These are phyloP conservation scores for Microthlaspi erraticum DNA, from an alignment of 345 rosid genomes.

Conservation along the genomic window DNA sequence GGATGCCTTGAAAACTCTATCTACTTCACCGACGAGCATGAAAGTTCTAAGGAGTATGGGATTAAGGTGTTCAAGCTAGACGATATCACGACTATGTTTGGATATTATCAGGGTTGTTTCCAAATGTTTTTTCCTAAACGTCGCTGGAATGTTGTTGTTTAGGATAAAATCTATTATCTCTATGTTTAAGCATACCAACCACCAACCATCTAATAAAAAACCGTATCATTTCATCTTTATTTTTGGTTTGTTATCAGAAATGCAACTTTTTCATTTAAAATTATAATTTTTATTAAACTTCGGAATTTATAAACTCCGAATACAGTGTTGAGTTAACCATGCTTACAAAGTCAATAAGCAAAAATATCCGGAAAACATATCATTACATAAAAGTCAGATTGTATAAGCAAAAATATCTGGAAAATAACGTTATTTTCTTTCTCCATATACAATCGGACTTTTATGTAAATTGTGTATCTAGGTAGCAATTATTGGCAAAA, in stretches of 20 bases:
- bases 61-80: conserved; percentile 12
- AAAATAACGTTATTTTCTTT: no score
- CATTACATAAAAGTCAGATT: no score
- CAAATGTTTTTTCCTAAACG: conserved; percentile 8
- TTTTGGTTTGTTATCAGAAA: not conserved
- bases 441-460: no score
- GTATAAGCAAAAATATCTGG: no score
- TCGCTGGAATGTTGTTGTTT: not conserved
- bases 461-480: no score
- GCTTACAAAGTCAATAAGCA: no score
- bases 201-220: not conserved
- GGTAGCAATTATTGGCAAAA: no score
- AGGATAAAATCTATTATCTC: not conserved
- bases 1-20: conserved; percentile 21
- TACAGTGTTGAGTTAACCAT: no score
- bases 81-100: not conserved
- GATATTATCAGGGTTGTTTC: not conserved
- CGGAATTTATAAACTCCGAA: no score
- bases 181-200: not conserved
- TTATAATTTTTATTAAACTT: no score
- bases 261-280: not conserved
- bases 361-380: no score
- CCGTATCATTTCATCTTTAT: not conserved
- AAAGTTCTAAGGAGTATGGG: no score
- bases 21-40: conserved; percentile 18